phyloP scores from a whole-genome alignment of 768 basidiomycete species.

The Calocybe indica region DNA sequence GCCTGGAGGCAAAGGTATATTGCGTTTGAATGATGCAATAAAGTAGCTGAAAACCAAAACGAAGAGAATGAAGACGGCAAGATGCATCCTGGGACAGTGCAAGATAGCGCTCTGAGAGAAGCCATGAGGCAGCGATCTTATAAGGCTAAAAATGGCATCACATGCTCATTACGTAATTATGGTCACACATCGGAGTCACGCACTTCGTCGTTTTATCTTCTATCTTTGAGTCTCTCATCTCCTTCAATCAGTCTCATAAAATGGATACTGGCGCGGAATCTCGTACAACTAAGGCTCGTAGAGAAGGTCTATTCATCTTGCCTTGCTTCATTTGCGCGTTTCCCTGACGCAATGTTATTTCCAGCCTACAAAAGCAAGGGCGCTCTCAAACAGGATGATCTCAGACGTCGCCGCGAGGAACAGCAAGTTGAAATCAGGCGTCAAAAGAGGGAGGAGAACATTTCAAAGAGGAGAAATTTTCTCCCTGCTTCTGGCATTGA shows the following conservation, averaged over 20 bases:
- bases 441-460: constrained; percentile 98
- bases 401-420: constrained; percentile 94
- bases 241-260: constrained; percentile 1
- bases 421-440: constrained; percentile 98
- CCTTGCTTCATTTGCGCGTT: constrained; percentile 19
- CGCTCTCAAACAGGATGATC: constrained; percentile 84
- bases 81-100: too few relatives aligned
- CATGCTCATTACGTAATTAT: too few relatives aligned
- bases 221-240: neutral
- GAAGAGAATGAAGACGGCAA: too few relatives aligned
- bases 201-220: neutral
- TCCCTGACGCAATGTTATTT: constrained; percentile 31
- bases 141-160: too few relatives aligned
- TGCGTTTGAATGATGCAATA: too few relatives aligned
- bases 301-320: constrained; percentile 48
- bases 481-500: constrained; percentile 68
- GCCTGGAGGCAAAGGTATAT: constrained; percentile 23
- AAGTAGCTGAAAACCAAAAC: too few relatives aligned
- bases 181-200: neutral
- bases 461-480: constrained; percentile 95
- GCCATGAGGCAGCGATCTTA: too few relatives aligned
- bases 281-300: constrained; percentile 70
- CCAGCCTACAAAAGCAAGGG: constrained; percentile 90
- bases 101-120: too few relatives aligned
- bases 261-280: constrained; percentile 45